A percentile compares a stretch with the other conserved stretches of the same genome.
These are phyloP conservation scores for Lactarius akahatsu DNA, from an alignment of 768 basidiomycete genomes.

Conservation along the genomic window DNA sequence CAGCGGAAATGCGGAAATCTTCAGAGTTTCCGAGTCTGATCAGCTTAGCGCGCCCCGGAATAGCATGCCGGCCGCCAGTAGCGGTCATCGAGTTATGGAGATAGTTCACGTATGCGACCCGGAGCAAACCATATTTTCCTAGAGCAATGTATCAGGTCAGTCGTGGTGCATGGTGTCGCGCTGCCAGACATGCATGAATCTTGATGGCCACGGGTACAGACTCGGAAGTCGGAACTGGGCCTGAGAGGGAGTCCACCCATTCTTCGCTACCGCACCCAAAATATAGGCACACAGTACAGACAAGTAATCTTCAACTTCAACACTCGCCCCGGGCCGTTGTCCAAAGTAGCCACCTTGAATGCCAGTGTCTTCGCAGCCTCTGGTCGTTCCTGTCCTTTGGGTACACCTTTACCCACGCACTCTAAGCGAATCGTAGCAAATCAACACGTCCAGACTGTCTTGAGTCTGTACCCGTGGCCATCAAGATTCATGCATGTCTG, in stretches of 20 bases:
- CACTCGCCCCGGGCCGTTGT: background rate
- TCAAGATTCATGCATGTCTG: background rate
- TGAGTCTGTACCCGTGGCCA: background rate
- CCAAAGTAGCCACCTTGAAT: background rate
- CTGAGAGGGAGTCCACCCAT: background rate
- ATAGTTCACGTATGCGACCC: background rate
- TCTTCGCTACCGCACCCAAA: background rate
- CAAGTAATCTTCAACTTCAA: background rate
- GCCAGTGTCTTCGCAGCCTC: too few relatives aligned
- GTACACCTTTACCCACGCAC: background rate
- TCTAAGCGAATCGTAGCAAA: background rate
- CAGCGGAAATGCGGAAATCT: background rate
- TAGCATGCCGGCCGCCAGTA: background rate
- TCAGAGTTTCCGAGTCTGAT: background rate
- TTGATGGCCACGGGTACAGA: background rate
- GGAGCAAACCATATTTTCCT: background rate
- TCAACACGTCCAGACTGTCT: background rate
- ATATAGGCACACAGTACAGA: background rate
- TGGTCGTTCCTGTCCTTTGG: background rate
- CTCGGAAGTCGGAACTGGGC: background rate
- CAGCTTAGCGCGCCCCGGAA: background rate
- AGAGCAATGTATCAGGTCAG: background rate
- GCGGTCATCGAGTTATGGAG: background rate
- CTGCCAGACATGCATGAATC: background rate
- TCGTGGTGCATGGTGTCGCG: background rate